phyloP scores from a whole-genome alignment of 2,329 filamentous ascomycete genomes.

The Venturia aucupariae region DNA sequence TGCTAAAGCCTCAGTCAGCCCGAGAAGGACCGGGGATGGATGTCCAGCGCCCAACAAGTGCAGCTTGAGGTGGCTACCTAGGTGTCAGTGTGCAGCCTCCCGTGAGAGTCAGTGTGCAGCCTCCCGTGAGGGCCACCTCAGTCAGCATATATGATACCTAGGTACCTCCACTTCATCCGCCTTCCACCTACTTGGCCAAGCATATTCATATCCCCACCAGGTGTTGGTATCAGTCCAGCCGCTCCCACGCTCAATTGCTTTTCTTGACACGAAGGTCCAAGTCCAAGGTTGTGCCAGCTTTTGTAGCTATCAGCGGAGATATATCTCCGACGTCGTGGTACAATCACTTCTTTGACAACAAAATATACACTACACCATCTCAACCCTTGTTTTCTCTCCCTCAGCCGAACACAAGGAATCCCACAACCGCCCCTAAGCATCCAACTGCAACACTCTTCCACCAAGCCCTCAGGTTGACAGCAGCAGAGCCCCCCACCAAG shows the following conservation, averaged over 20 bases:
- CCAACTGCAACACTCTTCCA: not conserved
- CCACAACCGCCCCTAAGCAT: not conserved
- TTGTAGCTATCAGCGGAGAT: not conserved
- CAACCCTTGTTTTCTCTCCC: not conserved
- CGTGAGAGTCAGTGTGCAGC: too few species aligned
- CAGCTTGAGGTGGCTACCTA: too few species aligned
- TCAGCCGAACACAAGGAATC: not conserved
- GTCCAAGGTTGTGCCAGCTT: not conserved
- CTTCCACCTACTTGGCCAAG: too few species aligned
- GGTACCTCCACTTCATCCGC: too few species aligned
- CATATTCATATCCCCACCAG: not conserved
- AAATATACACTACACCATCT: not conserved
- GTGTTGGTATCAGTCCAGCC: not conserved
- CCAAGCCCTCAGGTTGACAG: not conserved
- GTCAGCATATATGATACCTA: too few species aligned
- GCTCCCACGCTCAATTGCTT: not conserved
- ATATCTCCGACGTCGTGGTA: not conserved
- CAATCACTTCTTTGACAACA: not conserved
- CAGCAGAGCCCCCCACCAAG: not conserved
- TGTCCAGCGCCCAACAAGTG: not conserved
- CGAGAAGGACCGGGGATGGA: not conserved
- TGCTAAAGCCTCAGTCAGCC: slow-evolving; percentile 4
- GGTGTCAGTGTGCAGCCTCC: too few species aligned
- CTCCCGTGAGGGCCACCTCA: too few species aligned
- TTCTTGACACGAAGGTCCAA: not conserved